Evolutionary conservation across 2,329 filamentous ascomycete genomes (phyloP).

Genomic region (Hypomyces perniciosus): DNA sequence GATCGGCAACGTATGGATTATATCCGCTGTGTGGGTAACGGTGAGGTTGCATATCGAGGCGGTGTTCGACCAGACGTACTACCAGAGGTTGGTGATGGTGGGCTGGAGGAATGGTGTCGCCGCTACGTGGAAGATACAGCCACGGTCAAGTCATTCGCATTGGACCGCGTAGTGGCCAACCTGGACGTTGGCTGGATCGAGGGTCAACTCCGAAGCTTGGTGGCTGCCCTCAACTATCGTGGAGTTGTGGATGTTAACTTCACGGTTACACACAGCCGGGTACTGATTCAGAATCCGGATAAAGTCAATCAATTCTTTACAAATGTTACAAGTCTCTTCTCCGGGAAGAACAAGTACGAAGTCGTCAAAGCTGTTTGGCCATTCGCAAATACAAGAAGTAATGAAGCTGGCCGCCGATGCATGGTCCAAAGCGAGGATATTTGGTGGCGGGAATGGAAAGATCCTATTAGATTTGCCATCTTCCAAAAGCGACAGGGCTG

Average conservation of each 20-base stretch:
- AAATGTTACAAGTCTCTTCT: slow-evolving; percentile 45
- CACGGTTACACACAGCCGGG: slow-evolving; percentile 43
- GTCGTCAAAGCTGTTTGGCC: slow-evolving; percentile 53
- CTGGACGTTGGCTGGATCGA: slow-evolving; percentile 50
- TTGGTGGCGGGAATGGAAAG: slow-evolving; percentile 44
- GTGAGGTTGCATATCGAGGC: slow-evolving; percentile 46
- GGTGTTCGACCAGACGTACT: slow-evolving; percentile 35
- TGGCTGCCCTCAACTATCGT: slow-evolving; percentile 44
- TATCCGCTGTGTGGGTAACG: slow-evolving; percentile 42
- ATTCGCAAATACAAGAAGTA: slow-evolving; percentile 44
- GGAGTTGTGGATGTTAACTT: slow-evolving; percentile 45
- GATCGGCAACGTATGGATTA: slow-evolving; percentile 44
- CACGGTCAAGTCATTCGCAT: slow-evolving; percentile 41
- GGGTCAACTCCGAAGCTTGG: slow-evolving; percentile 46
- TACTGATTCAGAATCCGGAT: slow-evolving; percentile 46
- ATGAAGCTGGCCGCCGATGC: slow-evolving; percentile 38
- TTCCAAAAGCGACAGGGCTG: slow-evolving; percentile 34
- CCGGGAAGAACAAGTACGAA: slow-evolving; percentile 49
- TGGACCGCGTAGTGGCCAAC: slow-evolving; percentile 49
- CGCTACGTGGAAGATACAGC: slow-evolving; percentile 41
- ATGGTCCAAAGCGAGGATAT: slow-evolving; percentile 50
- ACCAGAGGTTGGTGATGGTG: slow-evolving; percentile 38
- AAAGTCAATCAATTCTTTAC: slow-evolving; percentile 50
- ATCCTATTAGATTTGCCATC: slow-evolving; percentile 38
- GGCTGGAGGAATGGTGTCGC: slow-evolving; percentile 44